Evolutionary conservation across 2,329 filamentous ascomycete genomes (phyloP), one percentile per base, ranked within the genome.

Genomic region (Calonectria pteridis): DNA sequence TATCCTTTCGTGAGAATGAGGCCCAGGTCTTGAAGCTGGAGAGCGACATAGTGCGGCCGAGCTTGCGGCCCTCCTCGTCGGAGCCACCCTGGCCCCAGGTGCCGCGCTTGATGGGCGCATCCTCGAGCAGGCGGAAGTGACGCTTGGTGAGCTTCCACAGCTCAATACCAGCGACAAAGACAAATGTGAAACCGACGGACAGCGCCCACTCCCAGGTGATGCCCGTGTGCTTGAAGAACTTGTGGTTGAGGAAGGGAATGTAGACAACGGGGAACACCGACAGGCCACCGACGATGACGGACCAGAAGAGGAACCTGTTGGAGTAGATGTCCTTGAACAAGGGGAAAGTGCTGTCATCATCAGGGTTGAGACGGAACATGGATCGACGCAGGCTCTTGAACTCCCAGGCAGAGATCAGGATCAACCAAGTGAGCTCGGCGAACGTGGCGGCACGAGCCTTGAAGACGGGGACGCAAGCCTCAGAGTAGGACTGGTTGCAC

Each of bases 161-260:
- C 86, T 96, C 94, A 50, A 95, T 88, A 31, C 92, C 92, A 0
- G 88, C 82, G 59, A 95, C 89, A 80, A 93, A 95, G 5, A 94
- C 81, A 16, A 92, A 76, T 0, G 92, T 89, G 72, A 90, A 91
- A 26, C 91, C 89, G 37, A 94, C 86, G 0, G 93, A 90, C 7
- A 95, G 86, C 1, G 89, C 91, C 93, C 93, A 95, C 82, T 95
- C 94, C 94, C 94, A 95, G 23, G 86, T 88, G 77, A 95, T 95
- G 23, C 87, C 88, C 10, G 85, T 88, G 84, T 95, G 93, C 85
- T 94, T 93, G 88, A 95, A 94, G 46, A 95, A 93, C 33, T 89
- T 88, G 20, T 86, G 89, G 85, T 94, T 95, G 76, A 95, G 86
- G 68, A 88, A 88, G 0, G 93, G 93, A 63, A 95, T 94, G 82